These are phyloP conservation scores for Plectranthus barbatus DNA, from an alignment of 257 asterid genomes.

Conservation along the genomic window DNA sequence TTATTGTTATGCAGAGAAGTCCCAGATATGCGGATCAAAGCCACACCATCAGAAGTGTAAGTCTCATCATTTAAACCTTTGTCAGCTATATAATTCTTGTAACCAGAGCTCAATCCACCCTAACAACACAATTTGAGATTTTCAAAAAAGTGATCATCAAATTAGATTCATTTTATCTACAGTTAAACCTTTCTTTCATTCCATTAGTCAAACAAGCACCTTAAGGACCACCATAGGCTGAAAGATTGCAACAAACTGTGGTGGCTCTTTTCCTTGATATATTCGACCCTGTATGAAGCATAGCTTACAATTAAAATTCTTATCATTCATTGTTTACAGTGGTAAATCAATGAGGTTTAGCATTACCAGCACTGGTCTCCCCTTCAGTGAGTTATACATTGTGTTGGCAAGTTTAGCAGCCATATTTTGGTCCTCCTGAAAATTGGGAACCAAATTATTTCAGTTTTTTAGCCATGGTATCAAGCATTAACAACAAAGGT, in stretches of 20 bases:
- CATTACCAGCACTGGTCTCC: conserved; percentile 86
- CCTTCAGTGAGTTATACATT: conserved; percentile 82
- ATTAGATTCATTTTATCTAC: background rate
- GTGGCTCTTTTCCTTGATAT: conserved; percentile 96
- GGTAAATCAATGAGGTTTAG: conserved; percentile 10
- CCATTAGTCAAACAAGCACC: conserved; percentile 37
- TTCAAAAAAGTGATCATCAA: background rate
- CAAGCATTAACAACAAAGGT: background rate
- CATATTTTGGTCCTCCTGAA: conserved; percentile 74
- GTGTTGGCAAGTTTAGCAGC: conserved; percentile 58
- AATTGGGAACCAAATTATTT: background rate
- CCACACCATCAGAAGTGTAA: conserved; percentile 71
- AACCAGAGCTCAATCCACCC: conserved; percentile 98
- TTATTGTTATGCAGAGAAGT: conserved; percentile 71
- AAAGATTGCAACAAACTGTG: conserved; percentile 86
- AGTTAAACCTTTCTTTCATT: conserved; percentile 6
- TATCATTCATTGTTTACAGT: conserved; percentile 3
- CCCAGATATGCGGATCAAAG: conserved; percentile 81
- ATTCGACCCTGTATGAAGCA: conserved; percentile 67
- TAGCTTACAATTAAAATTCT: conserved; percentile 5
- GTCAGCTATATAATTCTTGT: conserved; percentile 83
- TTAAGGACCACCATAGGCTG: conserved; percentile 93
- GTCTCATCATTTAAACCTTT: conserved; percentile 98
- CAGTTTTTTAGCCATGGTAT: background rate
- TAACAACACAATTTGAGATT: conserved; percentile 28